Evolutionary conservation across 306 rosid genomes (phyloP).

Genomic region (Luffa acutangula): DNA sequence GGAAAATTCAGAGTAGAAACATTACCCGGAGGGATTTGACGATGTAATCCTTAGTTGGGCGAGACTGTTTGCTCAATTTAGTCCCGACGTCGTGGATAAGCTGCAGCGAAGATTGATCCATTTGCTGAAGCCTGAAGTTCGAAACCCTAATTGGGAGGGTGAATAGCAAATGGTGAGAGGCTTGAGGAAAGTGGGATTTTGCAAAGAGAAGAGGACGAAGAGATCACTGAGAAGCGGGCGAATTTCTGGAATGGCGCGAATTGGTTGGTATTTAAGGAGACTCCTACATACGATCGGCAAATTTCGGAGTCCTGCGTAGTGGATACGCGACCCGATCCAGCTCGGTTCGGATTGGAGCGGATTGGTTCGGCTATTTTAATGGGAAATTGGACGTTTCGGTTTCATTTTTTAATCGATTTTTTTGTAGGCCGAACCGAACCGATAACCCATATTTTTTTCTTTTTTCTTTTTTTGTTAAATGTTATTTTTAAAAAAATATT

Average conservation of each 20-base stretch:
- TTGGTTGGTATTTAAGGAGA: background rate
- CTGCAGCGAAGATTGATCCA: conserved; percentile 46
- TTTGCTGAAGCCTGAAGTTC: background rate
- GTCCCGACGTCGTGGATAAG: conserved; percentile 49
- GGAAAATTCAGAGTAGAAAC: background rate
- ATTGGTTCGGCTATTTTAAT: too few relatives aligned
- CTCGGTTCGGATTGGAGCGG: too few relatives aligned
- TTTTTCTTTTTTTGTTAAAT: too few relatives aligned
- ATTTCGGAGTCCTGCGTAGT: too few relatives aligned
- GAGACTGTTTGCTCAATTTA: conserved; percentile 38
- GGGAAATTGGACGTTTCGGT: too few relatives aligned
- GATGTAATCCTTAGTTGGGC: conserved; percentile 57
- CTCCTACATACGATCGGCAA: background rate
- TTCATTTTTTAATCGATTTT: too few relatives aligned
- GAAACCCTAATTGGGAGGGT: background rate
- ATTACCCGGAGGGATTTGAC: conserved; percentile 65
- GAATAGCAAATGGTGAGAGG: background rate
- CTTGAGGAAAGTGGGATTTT: background rate
- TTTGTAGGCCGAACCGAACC: too few relatives aligned
- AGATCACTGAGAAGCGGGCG: background rate
- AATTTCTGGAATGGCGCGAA: background rate
- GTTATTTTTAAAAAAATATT: too few relatives aligned
- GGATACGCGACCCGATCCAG: background rate
- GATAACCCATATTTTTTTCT: too few relatives aligned
- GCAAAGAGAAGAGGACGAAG: background rate